phyloP scores from a whole-genome alignment of 129 eudicot genomes.

The Cynara cardunculus region DNA sequence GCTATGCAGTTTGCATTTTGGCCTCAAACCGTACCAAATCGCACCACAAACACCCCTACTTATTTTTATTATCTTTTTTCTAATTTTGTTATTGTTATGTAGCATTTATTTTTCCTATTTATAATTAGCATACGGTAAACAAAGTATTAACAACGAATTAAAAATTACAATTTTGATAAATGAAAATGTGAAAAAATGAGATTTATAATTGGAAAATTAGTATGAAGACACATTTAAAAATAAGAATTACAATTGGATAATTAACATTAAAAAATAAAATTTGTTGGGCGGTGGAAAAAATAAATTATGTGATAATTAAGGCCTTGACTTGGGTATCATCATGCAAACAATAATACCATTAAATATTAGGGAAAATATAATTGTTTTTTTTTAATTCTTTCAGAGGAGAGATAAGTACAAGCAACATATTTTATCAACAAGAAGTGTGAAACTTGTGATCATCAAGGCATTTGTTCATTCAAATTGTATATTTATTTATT shows the following conservation, averaged over 20 bases:
- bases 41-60: too few relatives aligned
- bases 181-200: neutral
- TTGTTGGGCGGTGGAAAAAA: constrained; percentile 25
- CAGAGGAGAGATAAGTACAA: neutral
- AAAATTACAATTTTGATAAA: neutral
- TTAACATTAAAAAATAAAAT: neutral
- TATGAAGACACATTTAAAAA: neutral
- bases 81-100: neutral
- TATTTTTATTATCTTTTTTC: neutral
- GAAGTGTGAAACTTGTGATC: neutral
- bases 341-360: neutral
- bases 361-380: neutral
- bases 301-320: neutral
- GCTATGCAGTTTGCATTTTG: too few relatives aligned
- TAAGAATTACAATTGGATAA: neutral
- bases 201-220: neutral
- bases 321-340: constrained; percentile 5
- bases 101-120: too few relatives aligned
- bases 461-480: neutral
- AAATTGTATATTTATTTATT: neutral
- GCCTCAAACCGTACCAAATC: too few relatives aligned
- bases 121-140: neutral
- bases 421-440: neutral
- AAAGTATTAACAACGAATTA: neutral
- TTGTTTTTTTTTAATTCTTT: neutral